These are phyloP conservation scores for Fraxinus cuspidata DNA, from an alignment of 257 asterid genomes.

Conservation along the genomic window DNA sequence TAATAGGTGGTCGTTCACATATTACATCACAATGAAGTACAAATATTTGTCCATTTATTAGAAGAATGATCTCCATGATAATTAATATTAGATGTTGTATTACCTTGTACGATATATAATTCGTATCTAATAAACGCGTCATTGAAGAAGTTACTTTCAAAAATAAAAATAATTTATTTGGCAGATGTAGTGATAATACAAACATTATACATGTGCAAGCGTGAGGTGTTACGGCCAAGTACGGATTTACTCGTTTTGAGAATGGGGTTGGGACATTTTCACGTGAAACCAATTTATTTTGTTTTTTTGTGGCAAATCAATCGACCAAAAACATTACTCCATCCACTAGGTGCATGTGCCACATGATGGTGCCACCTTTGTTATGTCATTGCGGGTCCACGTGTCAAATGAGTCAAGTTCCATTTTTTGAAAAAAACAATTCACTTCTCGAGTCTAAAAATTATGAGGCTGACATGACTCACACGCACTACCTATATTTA, in stretches of 20 bases:
- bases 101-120: too few species aligned
- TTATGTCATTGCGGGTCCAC: neutral
- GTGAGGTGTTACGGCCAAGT: conserved; percentile 36
- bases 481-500: too few species aligned
- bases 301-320: neutral
- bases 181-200: neutral
- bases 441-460: neutral
- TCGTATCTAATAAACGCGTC: neutral
- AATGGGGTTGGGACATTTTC: neutral
- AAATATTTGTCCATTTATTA: too few species aligned
- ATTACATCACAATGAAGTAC: too few species aligned
- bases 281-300: neutral
- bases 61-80: too few species aligned
- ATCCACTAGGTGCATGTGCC: conserved; percentile 25
- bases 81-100: too few species aligned
- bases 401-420: neutral
- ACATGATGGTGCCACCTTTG: conserved; percentile 19
- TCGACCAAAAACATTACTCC: conserved; percentile 1
- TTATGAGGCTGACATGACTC: neutral
- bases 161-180: neutral
- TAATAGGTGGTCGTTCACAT: neutral
- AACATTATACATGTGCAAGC: neutral
- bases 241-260: conserved; percentile 26
- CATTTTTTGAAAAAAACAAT: too few species aligned
- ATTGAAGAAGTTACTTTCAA: neutral